These are phyloP conservation scores for Barnettozyma californica DNA, from an alignment of 805 yeast species.

Conservation along the genomic window DNA sequence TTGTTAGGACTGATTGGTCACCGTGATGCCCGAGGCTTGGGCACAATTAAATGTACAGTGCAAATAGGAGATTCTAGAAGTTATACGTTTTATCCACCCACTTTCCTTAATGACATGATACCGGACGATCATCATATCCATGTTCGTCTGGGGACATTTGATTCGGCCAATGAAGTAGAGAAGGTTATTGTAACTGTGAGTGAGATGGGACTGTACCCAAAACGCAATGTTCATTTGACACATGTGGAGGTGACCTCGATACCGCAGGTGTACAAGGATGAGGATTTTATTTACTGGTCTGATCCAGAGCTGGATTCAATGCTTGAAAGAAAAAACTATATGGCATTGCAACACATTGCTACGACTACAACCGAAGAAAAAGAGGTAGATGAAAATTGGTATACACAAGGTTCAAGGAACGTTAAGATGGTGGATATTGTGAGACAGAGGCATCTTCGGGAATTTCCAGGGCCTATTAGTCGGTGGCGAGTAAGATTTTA, in stretches of 20 bases:
- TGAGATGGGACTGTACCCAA: conserved; percentile 1
- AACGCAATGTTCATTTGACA: neutral
- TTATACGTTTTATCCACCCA: neutral
- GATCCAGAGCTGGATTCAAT: neutral
- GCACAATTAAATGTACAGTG: neutral
- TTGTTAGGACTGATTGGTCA: neutral
- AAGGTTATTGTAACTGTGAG: neutral
- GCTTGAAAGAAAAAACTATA: neutral
- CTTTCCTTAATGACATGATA: neutral
- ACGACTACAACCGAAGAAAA: neutral
- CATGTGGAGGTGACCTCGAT: neutral
- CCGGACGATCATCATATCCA: neutral
- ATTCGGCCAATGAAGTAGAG: neutral
- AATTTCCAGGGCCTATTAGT: neutral
- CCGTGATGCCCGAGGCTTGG: neutral
- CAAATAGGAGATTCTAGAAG: neutral
- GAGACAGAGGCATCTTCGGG: neutral
- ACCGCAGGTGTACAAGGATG: neutral
- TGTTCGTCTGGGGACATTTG: neutral
- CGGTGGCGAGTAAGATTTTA: neutral
- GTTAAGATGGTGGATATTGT: neutral
- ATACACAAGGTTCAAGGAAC: neutral
- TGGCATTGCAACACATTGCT: neutral
- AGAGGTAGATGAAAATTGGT: neutral
- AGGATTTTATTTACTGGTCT: neutral